These are phyloP conservation scores for Aspergillus calidoustus DNA, from an alignment of 2,329 filamentous ascomycete species.

Conservation along the genomic window DNA sequence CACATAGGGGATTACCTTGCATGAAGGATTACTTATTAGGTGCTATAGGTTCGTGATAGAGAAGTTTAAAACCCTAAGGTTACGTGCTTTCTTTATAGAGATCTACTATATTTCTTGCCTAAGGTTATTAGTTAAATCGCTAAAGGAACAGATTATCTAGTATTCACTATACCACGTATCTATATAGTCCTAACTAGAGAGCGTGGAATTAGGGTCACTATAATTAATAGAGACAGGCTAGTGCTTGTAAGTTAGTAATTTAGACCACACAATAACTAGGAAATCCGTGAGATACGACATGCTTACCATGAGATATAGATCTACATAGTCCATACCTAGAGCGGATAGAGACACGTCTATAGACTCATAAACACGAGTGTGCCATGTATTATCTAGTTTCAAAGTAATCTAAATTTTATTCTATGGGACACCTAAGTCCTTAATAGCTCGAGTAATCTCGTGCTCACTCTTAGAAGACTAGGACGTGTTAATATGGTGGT, in stretches of 20 bases:
- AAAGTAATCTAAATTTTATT: slow-evolving; percentile 6
- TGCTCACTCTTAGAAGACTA: slow-evolving; percentile 1
- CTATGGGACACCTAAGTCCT: not conserved
- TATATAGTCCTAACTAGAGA: no score
- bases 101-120: slow-evolving; percentile 25
- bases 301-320: slow-evolving; percentile 18
- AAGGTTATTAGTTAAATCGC: no score
- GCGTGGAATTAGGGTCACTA: no score
- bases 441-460: not conserved
- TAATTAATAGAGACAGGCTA: no score
- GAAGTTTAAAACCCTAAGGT: slow-evolving; percentile 82
- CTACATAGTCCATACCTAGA: not conserved
- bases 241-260: no score
- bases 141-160: no score
- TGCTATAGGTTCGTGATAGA: slow-evolving; percentile 74
- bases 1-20: no score
- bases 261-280: no score
- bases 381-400: slow-evolving; percentile 6
- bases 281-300: no score
- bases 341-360: not conserved
- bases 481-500: slow-evolving; percentile 13
- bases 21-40: slow-evolving; percentile 59
- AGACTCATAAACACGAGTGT: not conserved
- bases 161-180: no score
- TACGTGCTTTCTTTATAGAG: slow-evolving; percentile 61